These are phyloP conservation scores for Irpex sp. DNA, from an alignment of 1,284 basidiomycete genomes.

Conservation along the genomic window DNA sequence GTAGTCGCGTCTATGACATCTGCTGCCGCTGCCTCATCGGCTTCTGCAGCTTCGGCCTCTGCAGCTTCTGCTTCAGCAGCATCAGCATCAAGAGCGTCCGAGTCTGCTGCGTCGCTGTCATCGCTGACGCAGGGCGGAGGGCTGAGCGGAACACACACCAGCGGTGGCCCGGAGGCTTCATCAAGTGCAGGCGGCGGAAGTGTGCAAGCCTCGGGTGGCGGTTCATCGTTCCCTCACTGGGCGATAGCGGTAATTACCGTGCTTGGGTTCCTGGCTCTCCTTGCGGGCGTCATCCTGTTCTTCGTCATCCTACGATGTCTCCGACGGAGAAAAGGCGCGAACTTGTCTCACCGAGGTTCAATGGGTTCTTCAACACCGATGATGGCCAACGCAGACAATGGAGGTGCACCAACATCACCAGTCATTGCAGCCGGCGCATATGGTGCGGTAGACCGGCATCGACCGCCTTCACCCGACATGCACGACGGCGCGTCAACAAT, in stretches of 20 bases:
- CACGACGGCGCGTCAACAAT: conserved; percentile 66
- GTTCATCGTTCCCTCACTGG: conserved; percentile 68
- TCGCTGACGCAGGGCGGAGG: conserved; percentile 17
- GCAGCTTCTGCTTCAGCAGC: conserved; percentile 30
- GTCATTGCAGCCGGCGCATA: conserved; percentile 28
- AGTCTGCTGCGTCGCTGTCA: conserved; percentile 17
- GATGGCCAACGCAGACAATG: conserved; percentile 55
- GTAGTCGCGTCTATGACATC: conserved; percentile 46
- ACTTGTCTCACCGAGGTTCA: conserved; percentile 59
- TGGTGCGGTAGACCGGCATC: conserved; percentile 29
- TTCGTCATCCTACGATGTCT: conserved; percentile 71
- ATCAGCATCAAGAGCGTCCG: conserved; percentile 22
- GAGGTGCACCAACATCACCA: conserved; percentile 48
- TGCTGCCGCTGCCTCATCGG: neutral
- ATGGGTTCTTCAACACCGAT: conserved; percentile 79
- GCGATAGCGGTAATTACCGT: conserved; percentile 86
- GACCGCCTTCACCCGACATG: conserved; percentile 43
- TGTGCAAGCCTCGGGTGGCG: conserved; percentile 41
- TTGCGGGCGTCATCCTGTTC: conserved; percentile 57
- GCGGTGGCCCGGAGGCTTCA: conserved; percentile 6
- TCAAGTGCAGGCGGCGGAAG: conserved; percentile 29
- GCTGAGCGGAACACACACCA: conserved; percentile 8
- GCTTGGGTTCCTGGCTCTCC: conserved; percentile 76
- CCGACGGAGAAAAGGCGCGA: conserved; percentile 41
- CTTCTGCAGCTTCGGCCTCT: conserved; percentile 30